phyloP scores from a whole-genome alignment of 371 early-diverging fungal genomes.

The Amoeboaphelidium occidentale region DNA sequence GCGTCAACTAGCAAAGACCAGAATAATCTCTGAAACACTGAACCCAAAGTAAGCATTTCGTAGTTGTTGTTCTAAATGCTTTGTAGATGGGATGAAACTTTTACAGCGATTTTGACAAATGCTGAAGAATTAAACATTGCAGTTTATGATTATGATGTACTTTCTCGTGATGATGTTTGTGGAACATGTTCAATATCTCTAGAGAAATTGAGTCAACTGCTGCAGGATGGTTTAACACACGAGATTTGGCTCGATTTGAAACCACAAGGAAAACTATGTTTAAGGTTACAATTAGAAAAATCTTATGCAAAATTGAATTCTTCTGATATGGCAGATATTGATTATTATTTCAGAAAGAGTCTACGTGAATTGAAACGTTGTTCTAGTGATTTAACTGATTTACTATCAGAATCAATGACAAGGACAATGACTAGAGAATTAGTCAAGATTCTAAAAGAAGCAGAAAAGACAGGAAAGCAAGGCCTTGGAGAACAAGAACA shows the following conservation, averaged over 20 bases:
- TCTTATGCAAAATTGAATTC: not conserved
- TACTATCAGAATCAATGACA: not conserved
- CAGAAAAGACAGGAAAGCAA: not conserved
- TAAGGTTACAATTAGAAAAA: not conserved
- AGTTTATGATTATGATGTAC: not conserved
- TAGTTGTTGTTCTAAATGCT: not conserved
- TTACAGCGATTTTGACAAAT: not conserved
- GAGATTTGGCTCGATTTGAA: not conserved
- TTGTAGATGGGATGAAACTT: not conserved
- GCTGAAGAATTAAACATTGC: not conserved
- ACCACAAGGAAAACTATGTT: not conserved
- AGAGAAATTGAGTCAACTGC: not conserved
- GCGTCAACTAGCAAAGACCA: no score
- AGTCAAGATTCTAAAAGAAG: not conserved
- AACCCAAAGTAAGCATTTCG: no score
- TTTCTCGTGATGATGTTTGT: not conserved
- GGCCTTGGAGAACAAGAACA: not conserved
- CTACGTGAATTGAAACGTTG: not conserved
- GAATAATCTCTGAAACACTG: no score
- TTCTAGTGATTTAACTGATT: not conserved
- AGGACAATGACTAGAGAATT: not conserved
- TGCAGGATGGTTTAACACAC: not conserved
- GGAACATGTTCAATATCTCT: not conserved
- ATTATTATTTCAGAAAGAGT: not conserved
- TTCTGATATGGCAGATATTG: not conserved